Conservation (phyloP, 805 yeast species). For the Sugiyamaella qingdaonensis region DNA sequence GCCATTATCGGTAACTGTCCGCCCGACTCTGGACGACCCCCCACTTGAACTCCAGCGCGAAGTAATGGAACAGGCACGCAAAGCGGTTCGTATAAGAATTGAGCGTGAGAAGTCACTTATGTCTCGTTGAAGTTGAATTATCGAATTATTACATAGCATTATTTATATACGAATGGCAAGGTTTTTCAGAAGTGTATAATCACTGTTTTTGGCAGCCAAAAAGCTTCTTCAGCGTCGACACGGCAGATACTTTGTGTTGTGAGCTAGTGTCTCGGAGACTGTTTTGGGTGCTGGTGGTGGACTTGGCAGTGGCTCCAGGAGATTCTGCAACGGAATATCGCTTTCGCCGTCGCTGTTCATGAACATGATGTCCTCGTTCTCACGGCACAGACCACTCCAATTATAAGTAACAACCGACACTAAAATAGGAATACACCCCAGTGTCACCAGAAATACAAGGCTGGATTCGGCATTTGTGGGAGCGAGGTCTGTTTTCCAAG, state of each 20-base stretch:
- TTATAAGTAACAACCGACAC: constrained; percentile 16
- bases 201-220: too few species aligned
- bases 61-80: constrained; percentile 24
- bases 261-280: constrained; percentile 12
- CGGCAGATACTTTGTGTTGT: constrained; percentile 13
- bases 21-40: constrained; percentile 6
- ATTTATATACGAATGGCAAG: neutral
- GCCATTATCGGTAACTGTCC: neutral
- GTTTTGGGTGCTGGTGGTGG: constrained; percentile 1
- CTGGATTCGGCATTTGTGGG: constrained; percentile 25
- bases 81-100: constrained; percentile 23
- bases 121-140: neutral
- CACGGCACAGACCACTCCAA: constrained; percentile 20
- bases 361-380: constrained; percentile 27
- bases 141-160: neutral
- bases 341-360: constrained; percentile 6
- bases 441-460: constrained; percentile 20
- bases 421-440: neutral
- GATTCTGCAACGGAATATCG: neutral
- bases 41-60: constrained; percentile 19
- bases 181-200: neutral
- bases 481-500: constrained; percentile 17
- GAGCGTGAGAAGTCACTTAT: constrained; percentile 20
- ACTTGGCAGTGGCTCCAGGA: too few species aligned
- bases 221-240: neutral